Evolutionary conservation across 1,284 basidiomycete genomes (phyloP).

Genomic region (Paramarasmius palmivorus): DNA sequence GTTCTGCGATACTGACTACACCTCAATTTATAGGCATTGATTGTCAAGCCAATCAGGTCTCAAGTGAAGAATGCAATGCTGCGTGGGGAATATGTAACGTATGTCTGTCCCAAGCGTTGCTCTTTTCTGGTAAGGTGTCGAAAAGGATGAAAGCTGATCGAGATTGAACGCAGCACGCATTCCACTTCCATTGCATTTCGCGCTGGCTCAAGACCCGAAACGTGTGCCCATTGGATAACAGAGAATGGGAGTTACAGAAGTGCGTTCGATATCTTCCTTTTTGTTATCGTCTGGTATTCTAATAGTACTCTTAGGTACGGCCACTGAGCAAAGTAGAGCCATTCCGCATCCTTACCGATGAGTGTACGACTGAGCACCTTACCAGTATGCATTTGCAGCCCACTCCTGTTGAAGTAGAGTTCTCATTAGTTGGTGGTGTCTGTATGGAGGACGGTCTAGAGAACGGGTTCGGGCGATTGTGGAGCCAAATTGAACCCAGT

Average conservation of each 20-base stretch:
- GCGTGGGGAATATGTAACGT: slow-evolving; percentile 99
- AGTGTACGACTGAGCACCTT: no score
- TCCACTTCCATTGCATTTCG: slow-evolving; percentile 99
- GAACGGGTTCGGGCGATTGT: no score
- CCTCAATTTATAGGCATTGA: slow-evolving; percentile 79
- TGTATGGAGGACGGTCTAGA: no score
- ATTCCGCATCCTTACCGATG: no score
- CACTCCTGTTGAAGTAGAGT: no score
- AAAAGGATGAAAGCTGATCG: background rate
- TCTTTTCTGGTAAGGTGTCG: background rate
- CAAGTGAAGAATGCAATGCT: slow-evolving; percentile 96
- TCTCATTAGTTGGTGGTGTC: no score
- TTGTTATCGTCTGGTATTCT: background rate
- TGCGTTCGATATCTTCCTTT: slow-evolving; percentile 38
- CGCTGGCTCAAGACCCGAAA: slow-evolving; percentile 99
- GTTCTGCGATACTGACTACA: background rate
- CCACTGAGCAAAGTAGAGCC: no score
- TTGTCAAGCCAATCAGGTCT: slow-evolving; percentile 98
- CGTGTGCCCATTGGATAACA: slow-evolving; percentile 97
- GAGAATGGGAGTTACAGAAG: slow-evolving; percentile 95
- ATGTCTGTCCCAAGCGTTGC: slow-evolving; percentile 38
- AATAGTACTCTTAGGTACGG: background rate
- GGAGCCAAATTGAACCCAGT: no score
- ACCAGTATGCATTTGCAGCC: no score
- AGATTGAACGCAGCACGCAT: slow-evolving; percentile 88